Evolutionary conservation across 805 yeast genomes (phyloP), one percentile per base, ranked within the genome.

Genomic region (Henningerozyma blattae): DNA sequence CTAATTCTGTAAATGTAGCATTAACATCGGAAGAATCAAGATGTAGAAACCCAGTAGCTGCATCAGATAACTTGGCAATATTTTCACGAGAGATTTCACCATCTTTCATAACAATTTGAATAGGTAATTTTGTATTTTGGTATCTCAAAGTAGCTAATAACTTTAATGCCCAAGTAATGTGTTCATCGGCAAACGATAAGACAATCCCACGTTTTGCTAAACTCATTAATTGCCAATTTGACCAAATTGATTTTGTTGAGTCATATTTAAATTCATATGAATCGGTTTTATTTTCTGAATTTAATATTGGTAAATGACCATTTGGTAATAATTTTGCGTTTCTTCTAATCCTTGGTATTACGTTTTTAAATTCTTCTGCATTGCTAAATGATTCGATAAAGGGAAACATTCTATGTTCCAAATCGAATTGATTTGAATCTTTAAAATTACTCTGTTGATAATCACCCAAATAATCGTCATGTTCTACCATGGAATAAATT

Each of bases 111-210:
- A 65, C 47, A 5, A 65, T 40, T 46, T 65, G 62, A 28, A 65
- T 58, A 3, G 71, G 71, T 16, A 60, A 42, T 13, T 31, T 37
- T 42, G 62, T 65, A 2, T 54, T 52, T 8, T 48, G 34, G n/a
- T 52, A 54, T 20, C 68, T 46, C 14, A 64, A 44, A 28, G 69
- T 48, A 1, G 68, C 66, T 25, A 81, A 52, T n/a, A 59, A 30
- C 8, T 51, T 45, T 4, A 52, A 34, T n/a, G 60, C 40, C 15
- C 56, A 44, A 8, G 41, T 37, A 5, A 55, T 42, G 35, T 55
- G 57, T 5, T 34, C 34, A 34, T 61, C 62, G 5, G 38, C 41
- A 14, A 37, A 35, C 30, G 38, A 28, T 22, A 43, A 20, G 5
- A 44, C 40, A 20, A 47, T 46, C 32, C 52, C 52, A 14, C 41